Conservation (phyloP, 106 monocot species). For the Agapanthus africanus region DNA sequence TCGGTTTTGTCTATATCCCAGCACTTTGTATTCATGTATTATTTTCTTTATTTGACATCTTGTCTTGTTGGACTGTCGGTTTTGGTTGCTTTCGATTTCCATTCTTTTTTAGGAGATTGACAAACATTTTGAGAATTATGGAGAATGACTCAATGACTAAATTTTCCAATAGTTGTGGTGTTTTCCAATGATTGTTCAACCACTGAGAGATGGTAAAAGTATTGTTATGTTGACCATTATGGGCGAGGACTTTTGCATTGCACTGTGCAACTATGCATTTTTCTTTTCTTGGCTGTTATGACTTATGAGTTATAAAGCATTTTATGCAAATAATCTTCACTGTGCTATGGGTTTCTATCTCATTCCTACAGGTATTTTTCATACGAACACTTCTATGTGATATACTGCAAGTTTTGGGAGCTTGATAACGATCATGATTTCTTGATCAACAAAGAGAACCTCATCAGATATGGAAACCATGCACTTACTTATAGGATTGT, state of each 20-base stretch:
- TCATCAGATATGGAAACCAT: constrained; percentile 90
- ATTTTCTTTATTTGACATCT: not conserved
- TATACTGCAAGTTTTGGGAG: constrained; percentile 99
- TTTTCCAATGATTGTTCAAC: not conserved
- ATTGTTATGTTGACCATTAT: not conserved
- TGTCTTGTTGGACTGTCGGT: not conserved
- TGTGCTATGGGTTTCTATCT: not conserved
- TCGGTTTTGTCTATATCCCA: not conserved
- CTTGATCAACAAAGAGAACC: constrained; percentile 83
- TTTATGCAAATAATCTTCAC: not conserved
- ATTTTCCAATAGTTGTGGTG: not conserved
- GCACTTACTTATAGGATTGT: constrained; percentile 90
- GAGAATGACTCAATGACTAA: not conserved
- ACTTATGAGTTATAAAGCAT: not conserved
- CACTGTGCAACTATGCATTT: not conserved
- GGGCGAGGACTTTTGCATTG: not conserved
- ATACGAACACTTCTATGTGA: constrained; percentile 96
- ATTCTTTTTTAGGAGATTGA: not conserved
- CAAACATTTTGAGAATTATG: not conserved
- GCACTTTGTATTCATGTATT: not conserved
- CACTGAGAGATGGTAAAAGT: too few relatives aligned
- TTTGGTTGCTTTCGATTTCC: not conserved
- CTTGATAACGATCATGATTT: constrained; percentile 96
- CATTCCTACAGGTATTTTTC: constrained; percentile 69
- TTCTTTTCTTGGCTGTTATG: not conserved